Evolutionary conservation across 495 filamentous ascomycete genomes (phyloP).

Genomic region (Neurospora sp.): DNA sequence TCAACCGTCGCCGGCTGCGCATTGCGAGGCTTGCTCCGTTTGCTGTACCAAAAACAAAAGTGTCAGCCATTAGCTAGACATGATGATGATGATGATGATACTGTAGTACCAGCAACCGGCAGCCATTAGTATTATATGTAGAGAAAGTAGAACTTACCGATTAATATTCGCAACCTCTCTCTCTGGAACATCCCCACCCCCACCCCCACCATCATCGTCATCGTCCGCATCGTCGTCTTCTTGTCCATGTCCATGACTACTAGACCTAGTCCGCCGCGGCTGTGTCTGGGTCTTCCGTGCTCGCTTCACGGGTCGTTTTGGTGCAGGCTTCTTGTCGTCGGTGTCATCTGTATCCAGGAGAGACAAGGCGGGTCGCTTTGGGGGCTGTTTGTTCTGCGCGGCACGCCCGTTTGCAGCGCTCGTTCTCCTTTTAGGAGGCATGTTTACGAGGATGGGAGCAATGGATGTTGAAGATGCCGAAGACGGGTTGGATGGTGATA

Average conservation of each 20-base stretch:
- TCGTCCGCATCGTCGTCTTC: background rate
- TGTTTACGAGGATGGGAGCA: background rate
- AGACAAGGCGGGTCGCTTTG: background rate
- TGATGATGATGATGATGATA: too few species aligned
- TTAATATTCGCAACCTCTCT: background rate
- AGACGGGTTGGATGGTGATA: background rate
- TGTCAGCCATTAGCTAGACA: background rate
- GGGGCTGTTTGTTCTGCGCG: background rate
- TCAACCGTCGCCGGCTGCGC: conserved; percentile 12
- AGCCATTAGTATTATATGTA: background rate
- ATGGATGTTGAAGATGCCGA: background rate
- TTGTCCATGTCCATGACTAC: background rate
- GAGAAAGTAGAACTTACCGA: background rate
- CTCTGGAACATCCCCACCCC: background rate
- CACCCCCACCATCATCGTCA: background rate
- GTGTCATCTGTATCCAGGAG: background rate
- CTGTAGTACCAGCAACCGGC: background rate
- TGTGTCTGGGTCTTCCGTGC: background rate
- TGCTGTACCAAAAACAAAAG: background rate
- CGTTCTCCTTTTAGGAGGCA: background rate
- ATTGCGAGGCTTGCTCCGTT: background rate
- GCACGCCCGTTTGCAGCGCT: background rate
- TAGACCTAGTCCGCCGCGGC: background rate
- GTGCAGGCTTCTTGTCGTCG: background rate
- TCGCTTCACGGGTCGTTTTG: conserved; percentile 6